A percentile compares a stretch with the other conserved stretches of the same genome.
These are phyloP conservation scores for Rhodamnia rubescens DNA, from an alignment of 345 rosid genomes.

Conservation along the genomic window DNA sequence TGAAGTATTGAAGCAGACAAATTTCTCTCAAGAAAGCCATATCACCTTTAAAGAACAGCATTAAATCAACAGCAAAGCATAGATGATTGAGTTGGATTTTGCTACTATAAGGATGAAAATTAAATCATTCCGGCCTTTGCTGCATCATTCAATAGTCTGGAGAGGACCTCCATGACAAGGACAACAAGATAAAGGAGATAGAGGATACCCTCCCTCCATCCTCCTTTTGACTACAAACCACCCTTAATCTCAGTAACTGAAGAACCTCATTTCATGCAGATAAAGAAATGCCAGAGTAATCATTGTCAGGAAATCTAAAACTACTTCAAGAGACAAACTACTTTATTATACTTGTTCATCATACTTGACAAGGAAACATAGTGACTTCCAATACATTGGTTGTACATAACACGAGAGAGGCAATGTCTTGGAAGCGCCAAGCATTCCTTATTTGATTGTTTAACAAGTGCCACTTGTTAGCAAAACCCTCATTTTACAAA, in stretches of 20 bases:
- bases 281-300: neutral
- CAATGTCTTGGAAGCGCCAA: neutral
- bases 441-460: neutral
- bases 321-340: neutral
- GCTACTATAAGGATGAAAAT: neutral
- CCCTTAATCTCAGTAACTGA: neutral
- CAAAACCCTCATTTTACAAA: neutral
- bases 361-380: neutral
- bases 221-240: neutral
- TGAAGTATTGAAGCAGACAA: neutral
- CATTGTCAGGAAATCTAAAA: neutral
- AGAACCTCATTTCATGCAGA: neutral
- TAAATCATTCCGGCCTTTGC: neutral
- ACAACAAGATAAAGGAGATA: neutral
- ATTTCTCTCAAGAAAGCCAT: neutral
- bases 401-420: neutral
- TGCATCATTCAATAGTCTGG: neutral
- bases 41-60: neutral
- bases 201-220: neutral
- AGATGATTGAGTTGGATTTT: neutral
- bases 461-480: neutral
- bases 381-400: neutral
- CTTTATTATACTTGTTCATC: neutral
- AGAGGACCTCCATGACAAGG: neutral
- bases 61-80: neutral